A percentile compares a stretch with the other conserved stretches of the same genome.
phyloP scores from a whole-genome alignment of 2,329 filamentous ascomycete genomes.

The Ascosphaera acerosa region DNA sequence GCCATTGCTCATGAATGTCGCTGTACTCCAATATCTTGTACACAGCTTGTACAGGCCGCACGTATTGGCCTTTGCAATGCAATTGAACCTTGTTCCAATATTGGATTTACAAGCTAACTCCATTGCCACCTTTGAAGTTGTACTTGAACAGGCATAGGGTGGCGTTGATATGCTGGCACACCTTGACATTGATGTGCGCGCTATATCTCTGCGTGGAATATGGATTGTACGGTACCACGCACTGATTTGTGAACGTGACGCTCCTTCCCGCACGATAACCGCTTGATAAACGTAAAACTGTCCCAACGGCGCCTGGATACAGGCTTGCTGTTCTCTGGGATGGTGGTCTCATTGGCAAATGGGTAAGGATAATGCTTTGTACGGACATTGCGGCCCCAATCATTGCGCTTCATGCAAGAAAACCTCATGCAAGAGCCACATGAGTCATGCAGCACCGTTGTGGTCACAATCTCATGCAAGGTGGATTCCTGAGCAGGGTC shows the following conservation, averaged over 20 bases:
- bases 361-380: not conserved
- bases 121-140: not conserved
- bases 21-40: not conserved
- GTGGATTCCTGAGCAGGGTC: not conserved
- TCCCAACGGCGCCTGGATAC: not conserved
- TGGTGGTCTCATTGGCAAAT: not conserved
- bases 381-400: not conserved
- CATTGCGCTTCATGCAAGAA: not conserved
- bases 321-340: not conserved
- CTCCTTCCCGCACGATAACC: not conserved
- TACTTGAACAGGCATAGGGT: not conserved
- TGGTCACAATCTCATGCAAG: not conserved
- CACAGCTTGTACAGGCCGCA: not conserved
- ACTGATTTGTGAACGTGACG: not conserved
- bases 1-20: not conserved
- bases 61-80: not conserved
- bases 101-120: not conserved
- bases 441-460: not conserved
- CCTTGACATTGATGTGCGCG: not conserved
- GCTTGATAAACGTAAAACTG: not conserved
- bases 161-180: not conserved
- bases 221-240: not conserved
- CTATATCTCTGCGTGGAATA: not conserved
- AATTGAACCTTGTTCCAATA: not conserved
- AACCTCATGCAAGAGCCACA: not conserved